Base-by-base conservation (phyloP, 1,284 basidiomycete species). In the Puccinia horiana region DNA sequence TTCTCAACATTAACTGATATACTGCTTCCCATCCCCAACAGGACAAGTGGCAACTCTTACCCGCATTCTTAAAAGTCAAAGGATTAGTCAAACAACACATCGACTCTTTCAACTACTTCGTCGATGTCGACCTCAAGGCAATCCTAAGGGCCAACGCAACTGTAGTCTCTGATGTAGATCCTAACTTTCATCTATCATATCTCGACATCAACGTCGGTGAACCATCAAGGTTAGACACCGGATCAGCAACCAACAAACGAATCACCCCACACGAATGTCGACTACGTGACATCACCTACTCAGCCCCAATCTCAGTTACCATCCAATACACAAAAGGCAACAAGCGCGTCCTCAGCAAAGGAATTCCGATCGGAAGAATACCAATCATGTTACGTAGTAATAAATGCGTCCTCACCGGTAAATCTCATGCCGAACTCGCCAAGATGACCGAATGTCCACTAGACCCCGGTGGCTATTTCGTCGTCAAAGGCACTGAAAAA, bases 61-160 rank as follows among this genome's bases (percentile, higher is more conserved):
- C 96, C 0, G 95, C 95, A 14, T 98, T 98, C 86, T 89, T 98
- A 81, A 93, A 96, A 87, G 94, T 96, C 83, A 98, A 98, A 86
- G 96, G 96, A 84, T 91, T 98, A n/a, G 96, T 98, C 83, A 99
- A 99, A 88, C 97, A 99, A 87, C 97, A 99, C n/a, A 94, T 99
- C 85, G 98, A 99, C 88, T 98, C 96, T 12, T 99, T 97, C 92
- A 99, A 99, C 89, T 97, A 98, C 88, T 99, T 99, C 87, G 94
- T 99, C 85, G 94, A 99, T 86, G 92, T 94, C 54, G 96, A 98
- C 86, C 93, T 98, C 86, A 96, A 96, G 87, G 96, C 96, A 85
- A 98, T 99, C 85, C 92, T 87, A 80, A 92, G 92, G 83, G 95
- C 95, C 18, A 98, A 98, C 87, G 92, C 92, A 87, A 94, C 94